phyloP scores from a whole-genome alignment of 805 yeast species.

The Monosporozyma solicola region DNA sequence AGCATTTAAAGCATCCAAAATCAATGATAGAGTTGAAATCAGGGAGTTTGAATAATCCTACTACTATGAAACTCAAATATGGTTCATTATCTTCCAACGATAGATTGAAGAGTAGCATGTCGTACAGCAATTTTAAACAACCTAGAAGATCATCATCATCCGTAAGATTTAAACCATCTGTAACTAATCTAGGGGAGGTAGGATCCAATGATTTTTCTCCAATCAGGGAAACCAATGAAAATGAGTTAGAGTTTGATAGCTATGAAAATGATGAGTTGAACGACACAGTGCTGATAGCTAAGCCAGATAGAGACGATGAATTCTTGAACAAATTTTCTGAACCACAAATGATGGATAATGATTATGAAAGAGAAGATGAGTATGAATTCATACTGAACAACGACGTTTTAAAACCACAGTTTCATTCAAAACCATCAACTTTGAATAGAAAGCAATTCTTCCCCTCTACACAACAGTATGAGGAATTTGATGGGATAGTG shows the following conservation, averaged over 20 bases:
- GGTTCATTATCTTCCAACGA: not conserved
- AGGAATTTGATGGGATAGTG: not conserved
- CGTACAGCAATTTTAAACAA: slow-evolving; percentile 20
- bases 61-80: not conserved
- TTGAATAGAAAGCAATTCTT: slow-evolving; percentile 4
- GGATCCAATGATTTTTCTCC: slow-evolving; percentile 1
- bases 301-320: not conserved
- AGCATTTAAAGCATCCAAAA: slow-evolving; percentile 21
- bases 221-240: slow-evolving; percentile 11
- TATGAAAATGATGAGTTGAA: not conserved
- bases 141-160: slow-evolving; percentile 10
- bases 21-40: slow-evolving; percentile 26
- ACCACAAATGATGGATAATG: not conserved
- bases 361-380: slow-evolving; percentile 2
- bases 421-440: slow-evolving; percentile 10
- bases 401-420: slow-evolving; percentile 22
- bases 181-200: slow-evolving; percentile 13
- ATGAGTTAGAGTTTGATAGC: not conserved
- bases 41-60: not conserved
- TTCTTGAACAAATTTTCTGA: not conserved
- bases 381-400: slow-evolving; percentile 19
- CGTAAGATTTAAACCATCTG: slow-evolving; percentile 22
- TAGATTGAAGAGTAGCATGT: slow-evolving; percentile 20
- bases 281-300: not conserved
- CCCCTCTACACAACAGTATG: not conserved